A percentile compares a stretch with the other conserved stretches of the same genome.
phyloP scores from a whole-genome alignment of 176 grass and related monocot species.

The Leersia perrieri region DNA sequence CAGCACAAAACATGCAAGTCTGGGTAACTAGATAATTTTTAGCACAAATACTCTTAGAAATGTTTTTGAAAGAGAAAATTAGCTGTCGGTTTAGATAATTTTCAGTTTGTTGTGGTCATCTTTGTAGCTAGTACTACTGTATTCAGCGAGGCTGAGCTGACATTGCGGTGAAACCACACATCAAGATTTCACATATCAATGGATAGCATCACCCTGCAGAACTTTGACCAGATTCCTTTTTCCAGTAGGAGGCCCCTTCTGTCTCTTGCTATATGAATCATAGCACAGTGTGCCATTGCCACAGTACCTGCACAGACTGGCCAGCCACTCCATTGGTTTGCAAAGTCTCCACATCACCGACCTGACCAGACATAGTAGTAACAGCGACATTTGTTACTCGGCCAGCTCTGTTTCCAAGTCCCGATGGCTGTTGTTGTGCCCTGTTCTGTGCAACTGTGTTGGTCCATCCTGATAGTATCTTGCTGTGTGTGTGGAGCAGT shows the following conservation, averaged over 20 bases:
- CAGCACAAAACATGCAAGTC: background rate
- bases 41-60: background rate
- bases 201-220: constrained; percentile 26
- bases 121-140: background rate
- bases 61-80: background rate
- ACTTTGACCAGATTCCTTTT: constrained; percentile 44
- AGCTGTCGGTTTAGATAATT: background rate
- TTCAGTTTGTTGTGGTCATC: background rate
- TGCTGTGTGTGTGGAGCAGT: background rate
- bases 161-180: constrained; percentile 4
- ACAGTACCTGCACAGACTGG: constrained; percentile 24
- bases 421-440: background rate
- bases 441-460: background rate
- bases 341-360: constrained; percentile 30
- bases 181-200: background rate
- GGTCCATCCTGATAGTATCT: background rate
- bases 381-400: constrained; percentile 35
- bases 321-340: constrained; percentile 21
- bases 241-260: constrained; percentile 28
- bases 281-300: constrained; percentile 18
- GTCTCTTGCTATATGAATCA: constrained; percentile 37
- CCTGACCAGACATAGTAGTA: constrained; percentile 34
- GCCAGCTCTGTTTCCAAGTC: constrained; percentile 22
- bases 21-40: background rate
- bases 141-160: constrained; percentile 6